Evolutionary conservation across 305 asterid species (phyloP), one percentile per base, ranked within the genome.

Genomic region (Withania somnifera): DNA sequence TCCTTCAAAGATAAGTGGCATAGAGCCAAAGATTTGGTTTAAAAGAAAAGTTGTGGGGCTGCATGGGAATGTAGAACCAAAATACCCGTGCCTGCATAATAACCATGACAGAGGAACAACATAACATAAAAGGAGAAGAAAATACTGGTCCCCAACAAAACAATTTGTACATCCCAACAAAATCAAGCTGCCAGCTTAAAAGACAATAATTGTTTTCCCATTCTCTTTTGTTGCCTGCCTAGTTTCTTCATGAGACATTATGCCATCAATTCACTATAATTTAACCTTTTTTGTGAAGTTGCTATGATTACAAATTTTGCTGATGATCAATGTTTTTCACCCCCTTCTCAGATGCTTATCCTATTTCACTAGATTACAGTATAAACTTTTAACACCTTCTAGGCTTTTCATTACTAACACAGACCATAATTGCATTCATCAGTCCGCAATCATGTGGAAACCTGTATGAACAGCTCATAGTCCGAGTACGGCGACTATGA

Each of bases 11-110:
- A 34, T 17, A 53, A 36, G 40, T 42, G 77, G 38, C 52, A 42
- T 28, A 60, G 77, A 67, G 82, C 82, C 85, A 81, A 78, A 69
- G 50, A 28, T 50, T 79, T 19, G 53, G 58, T 32, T 38, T 19
- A 45, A 54, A 52, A 22, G 3, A 79, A 53, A 45, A 42, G 66
- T 77, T 8, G 60, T 26, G 79, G 82, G 80, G 77, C 82, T 15
- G 79, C 81, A 57, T 17, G 79, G 81, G 73, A 84, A 71, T 66
- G 58, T 22, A 52, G 34, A 60, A 63, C 24, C 63, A 78, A 78
- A 83, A 67, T 85, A 80, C 86, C 82, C 84, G 42, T 4, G 38
- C 19, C 38, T 22, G 81, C 36, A 53, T 22, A 64, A 50, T 24
- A 42, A 61, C 11, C 45, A 71, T 38, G 78, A 76, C 56, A 11